Evolutionary conservation across 2,329 filamentous ascomycete species (phyloP), one percentile per base, ranked within the genome.

Genomic region (Neonectria sp.): DNA sequence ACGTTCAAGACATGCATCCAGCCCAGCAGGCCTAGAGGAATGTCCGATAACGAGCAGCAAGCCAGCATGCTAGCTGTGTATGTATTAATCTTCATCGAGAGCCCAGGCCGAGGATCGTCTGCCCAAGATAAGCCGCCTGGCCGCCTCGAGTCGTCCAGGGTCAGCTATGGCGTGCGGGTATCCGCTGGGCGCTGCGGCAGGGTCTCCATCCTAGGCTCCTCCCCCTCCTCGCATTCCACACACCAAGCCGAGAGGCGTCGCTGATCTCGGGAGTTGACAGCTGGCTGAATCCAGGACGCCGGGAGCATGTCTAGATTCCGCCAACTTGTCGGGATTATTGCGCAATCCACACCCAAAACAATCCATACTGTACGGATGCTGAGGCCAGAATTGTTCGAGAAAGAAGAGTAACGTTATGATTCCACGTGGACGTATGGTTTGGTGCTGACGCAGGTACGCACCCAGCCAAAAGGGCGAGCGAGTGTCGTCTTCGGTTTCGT

Each of bases 181-280:
- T 63, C 67, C 63, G 58, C 57, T 63, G 60, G 48, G 60, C 60
- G 62, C 68, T 65, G 64, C 61, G 58, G 61, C 57, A 73, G 67
- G 71, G 72, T 63, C 65, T 71, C 68, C 21, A 21, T 71, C 68
- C 63, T 31, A 31, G 29, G 29, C 66, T 15, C 15, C 27, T 27
- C 49, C 59, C 60, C 57, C 63, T 48, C 63, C 53, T 60, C 58
- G 53, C 69, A 55, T 72, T 65, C 66, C 59, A 58, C 68, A 58
- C 68, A 63, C 60, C 64, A 69, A 61, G 63, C 55, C 65, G 55
- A 71, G 65, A 75, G 60, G 64, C 70, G 73, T 55, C 61, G 68
- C 71, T 75, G 67, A 75, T 72, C 73, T 72, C 68, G 71, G 73
- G 67, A 74, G 55, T 60, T 51, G 65, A 53, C 67, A 75, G 63